These are phyloP conservation scores for Chlorella sorokiniana DNA, from an alignment of 139 green algal species.

Conservation along the genomic window DNA sequence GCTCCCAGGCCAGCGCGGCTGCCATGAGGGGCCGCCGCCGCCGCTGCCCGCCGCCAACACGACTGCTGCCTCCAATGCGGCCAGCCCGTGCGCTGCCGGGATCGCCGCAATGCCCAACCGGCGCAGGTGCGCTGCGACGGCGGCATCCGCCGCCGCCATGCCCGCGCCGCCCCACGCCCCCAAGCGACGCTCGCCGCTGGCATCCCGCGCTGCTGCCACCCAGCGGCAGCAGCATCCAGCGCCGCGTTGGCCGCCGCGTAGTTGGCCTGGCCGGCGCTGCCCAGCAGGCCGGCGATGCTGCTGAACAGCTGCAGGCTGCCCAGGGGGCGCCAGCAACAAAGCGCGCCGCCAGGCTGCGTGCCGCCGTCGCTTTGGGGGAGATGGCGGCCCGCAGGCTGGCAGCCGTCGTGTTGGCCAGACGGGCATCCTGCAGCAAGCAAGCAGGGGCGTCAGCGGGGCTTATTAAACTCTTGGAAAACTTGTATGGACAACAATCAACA, in stretches of 20 bases:
- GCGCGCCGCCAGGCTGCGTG: constrained; percentile 22
- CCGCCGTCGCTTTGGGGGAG: constrained; percentile 58
- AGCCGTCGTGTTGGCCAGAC: constrained; percentile 59
- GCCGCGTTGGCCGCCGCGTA: constrained; percentile 60
- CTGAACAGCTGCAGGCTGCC: constrained; percentile 44
- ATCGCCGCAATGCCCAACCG: constrained; percentile 65
- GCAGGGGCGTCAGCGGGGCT: neutral
- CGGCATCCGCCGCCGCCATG: constrained; percentile 75
- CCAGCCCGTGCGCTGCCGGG: constrained; percentile 59
- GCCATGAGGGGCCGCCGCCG: constrained; percentile 4
- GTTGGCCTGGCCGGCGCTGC: constrained; percentile 54
- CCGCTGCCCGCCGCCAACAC: neutral
- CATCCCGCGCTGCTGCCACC: neutral
- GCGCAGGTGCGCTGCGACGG: constrained; percentile 50
- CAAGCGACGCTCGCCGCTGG: constrained; percentile 36
- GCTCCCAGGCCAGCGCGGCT: constrained; percentile 20
- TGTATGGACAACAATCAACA: neutral
- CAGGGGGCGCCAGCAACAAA: constrained; percentile 1
- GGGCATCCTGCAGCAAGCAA: constrained; percentile 50
- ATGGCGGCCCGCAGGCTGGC: constrained; percentile 37
- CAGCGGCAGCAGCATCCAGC: constrained; percentile 42
- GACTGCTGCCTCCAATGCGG: constrained; percentile 45
- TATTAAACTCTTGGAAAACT: neutral
- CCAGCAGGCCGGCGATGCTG: constrained; percentile 55
- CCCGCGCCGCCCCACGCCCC: constrained; percentile 58